Conservation (phyloP, 306 rosid genomes). For the apple (Malus domestica) region ASM211411v1 NC_041799.1:12830001-12830500, state of each 20-base stretch:
- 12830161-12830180: no score
- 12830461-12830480: not conserved
- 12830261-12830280: not conserved
- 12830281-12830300: not conserved
- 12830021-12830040: conserved; percentile 28
- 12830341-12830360: conserved; percentile 20
- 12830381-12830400: not conserved
- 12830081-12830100: not conserved
- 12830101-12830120: not conserved
- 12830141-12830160: not conserved
- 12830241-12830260: not conserved
- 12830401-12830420: not conserved
- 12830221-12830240: no score
- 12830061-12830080: conserved; percentile 7
- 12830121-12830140: not conserved
- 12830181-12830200: not conserved
- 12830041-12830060: conserved; percentile 9
- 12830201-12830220: not conserved
- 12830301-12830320: not conserved
- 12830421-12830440: not conserved
- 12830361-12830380: not conserved
- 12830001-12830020: conserved; percentile 19
- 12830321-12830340: conserved; percentile 37
- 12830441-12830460: not conserved
- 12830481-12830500: conserved; percentile 5